Percentiles rank a stretch among this genome's conserved stretches.
Conservation (phyloP, 345 rosid genomes). For the Heritiera fomes region DNA sequence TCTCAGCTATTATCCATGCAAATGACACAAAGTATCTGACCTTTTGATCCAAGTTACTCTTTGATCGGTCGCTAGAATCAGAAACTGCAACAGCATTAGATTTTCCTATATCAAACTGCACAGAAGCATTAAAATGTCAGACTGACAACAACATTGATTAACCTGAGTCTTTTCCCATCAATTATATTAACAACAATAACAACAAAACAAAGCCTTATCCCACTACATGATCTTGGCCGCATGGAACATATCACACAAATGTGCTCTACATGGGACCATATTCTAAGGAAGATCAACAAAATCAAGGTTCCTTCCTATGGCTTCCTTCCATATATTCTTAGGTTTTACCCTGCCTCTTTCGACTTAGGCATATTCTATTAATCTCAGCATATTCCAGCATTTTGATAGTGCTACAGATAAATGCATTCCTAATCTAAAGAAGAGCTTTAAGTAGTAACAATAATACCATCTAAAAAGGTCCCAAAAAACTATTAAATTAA, state of each 20-base stretch:
- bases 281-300: neutral
- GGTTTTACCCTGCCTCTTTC: neutral
- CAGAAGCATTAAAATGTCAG: constrained; percentile 20
- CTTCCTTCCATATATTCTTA: neutral
- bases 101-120: constrained; percentile 74
- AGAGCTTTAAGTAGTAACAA: neutral
- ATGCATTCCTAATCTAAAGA: neutral
- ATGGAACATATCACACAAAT: neutral
- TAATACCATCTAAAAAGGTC: neutral
- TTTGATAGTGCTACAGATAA: neutral
- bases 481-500: neutral
- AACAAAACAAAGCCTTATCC: neutral
- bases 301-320: neutral
- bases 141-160: constrained; percentile 12
- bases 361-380: neutral
- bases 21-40: constrained; percentile 40
- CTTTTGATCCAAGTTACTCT: constrained; percentile 93
- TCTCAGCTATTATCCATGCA: constrained; percentile 16
- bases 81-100: constrained; percentile 51
- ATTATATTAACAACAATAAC: constrained; percentile 15
- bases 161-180: constrained; percentile 1
- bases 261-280: neutral
- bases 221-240: neutral
- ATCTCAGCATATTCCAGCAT: neutral
- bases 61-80: constrained; percentile 95